Evolutionary conservation across 192 early-diverging fungal genomes (phyloP), one percentile per base, ranked within the genome.

Genomic region (Entomortierella beljakovae): DNA sequence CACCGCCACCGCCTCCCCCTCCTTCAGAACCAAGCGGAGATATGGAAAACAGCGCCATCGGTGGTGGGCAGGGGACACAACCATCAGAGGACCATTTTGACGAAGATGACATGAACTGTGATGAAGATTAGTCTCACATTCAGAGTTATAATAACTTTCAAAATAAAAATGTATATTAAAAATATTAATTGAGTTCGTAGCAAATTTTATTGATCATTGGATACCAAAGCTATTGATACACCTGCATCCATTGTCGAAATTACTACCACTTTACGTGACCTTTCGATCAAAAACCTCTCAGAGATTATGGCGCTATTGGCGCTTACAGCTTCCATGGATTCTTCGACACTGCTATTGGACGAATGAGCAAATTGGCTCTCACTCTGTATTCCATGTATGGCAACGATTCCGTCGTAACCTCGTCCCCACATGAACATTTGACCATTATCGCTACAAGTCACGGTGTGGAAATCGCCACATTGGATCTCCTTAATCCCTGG

Each of bases 391-490:
- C 26, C 62, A 6, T 76, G 72, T n/a, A 76, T 57, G 31, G 58
- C 37, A 2, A 76, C 6, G 15, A 76, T 48, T 3, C 72, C 72
- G 6, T 57, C 64, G 35, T 46, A 68, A 1, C 72, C 72, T 38
- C 43, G 64, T 22, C 72, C 72, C 72, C 72, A 76, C 9, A 32
- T 46, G 40, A 49, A 76, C 65, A 76, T 76, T 38, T 68, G 58
- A 13, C 72, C 72, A 42, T 16, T 62, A 4, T 76, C 64, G 15
- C 59, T 62, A 31, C 58, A 76, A 5, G 33, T 62, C 31, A 54
- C 72, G 31, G 72, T 76, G 20, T 76, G 72, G 26, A 62, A 51
- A 51, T 76, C 72, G 1, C 72, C 72, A n/a, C 72, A 76, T 8
- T 53, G 31, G 28, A 76, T 76, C 28, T 76, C 64, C 25, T 61